Evolutionary conservation across 2,329 filamentous ascomycete species (phyloP).

Genomic region (Colletotrichum liriopes): DNA sequence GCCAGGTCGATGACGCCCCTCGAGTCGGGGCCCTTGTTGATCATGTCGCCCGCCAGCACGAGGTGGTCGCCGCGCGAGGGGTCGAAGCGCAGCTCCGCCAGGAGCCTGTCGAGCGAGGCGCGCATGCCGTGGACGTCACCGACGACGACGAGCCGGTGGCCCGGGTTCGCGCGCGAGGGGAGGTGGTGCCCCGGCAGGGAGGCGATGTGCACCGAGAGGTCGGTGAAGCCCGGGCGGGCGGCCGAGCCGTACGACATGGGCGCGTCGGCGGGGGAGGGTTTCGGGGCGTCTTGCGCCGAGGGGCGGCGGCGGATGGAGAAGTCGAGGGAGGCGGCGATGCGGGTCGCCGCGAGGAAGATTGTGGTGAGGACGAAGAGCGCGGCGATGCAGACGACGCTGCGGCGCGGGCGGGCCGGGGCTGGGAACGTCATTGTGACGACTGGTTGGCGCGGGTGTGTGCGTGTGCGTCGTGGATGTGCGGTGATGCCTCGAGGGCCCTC

Average conservation of each 20-base stretch:
- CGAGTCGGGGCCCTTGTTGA: conserved; percentile 91
- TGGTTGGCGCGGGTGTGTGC: background rate
- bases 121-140: conserved; percentile 96
- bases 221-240: conserved; percentile 56
- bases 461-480: background rate
- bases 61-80: conserved; percentile 74
- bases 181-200: conserved; percentile 51
- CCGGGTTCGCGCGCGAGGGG: conserved; percentile 54
- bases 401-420: conserved; percentile 25
- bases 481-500: background rate
- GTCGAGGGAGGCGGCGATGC: conserved; percentile 48
- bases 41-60: conserved; percentile 82
- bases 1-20: conserved; percentile 82
- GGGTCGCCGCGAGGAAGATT: conserved; percentile 53
- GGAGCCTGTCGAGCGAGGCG: conserved; percentile 74
- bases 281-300: conserved; percentile 24
- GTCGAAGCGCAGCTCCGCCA: conserved; percentile 78
- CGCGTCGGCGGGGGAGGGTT: conserved; percentile 48
- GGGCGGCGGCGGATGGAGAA: conserved; percentile 26
- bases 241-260: conserved; percentile 59
- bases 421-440: conserved; percentile 27
- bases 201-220: conserved; percentile 43
- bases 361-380: conserved; percentile 53
- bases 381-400: conserved; percentile 22
- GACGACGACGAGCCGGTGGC: conserved; percentile 80